Evolutionary conservation across 225 moss, liverwort and hornwort genomes (phyloP).

Genomic region (Sphagnum tenellum): DNA sequence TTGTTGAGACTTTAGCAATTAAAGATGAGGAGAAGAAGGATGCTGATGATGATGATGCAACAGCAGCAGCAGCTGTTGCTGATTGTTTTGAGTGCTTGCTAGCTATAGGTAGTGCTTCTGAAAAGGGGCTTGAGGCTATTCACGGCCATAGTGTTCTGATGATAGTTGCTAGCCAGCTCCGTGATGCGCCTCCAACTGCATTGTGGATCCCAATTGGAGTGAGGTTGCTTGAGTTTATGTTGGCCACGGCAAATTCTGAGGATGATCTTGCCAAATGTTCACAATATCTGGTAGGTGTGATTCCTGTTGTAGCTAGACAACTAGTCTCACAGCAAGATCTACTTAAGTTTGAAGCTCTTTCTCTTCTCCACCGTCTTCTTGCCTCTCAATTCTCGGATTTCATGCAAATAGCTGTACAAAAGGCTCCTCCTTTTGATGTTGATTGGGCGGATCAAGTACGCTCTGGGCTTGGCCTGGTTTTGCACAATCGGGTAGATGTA

Average conservation of each 20-base stretch:
- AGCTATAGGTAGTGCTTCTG: constrained; percentile 65
- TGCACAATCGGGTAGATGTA: constrained; percentile 73
- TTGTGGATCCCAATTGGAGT: constrained; percentile 71
- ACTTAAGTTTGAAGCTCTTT: constrained; percentile 86
- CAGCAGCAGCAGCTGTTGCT: constrained; percentile 45
- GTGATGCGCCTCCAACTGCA: constrained; percentile 50
- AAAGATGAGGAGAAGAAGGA: constrained; percentile 31
- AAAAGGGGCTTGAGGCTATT: constrained; percentile 48
- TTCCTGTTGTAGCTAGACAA: constrained; percentile 66
- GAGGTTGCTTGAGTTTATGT: constrained; percentile 57
- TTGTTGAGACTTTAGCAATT: constrained; percentile 76
- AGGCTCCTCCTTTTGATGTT: constrained; percentile 13
- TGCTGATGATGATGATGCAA: constrained; percentile 58
- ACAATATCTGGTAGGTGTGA: constrained; percentile 45
- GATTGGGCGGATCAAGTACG: constrained; percentile 67
- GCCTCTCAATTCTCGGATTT: constrained; percentile 66
- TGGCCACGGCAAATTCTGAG: constrained; percentile 36
- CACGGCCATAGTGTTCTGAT: constrained; percentile 29
- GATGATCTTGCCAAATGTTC: constrained; percentile 52
- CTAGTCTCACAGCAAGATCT: constrained; percentile 61
- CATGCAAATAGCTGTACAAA: constrained; percentile 42
- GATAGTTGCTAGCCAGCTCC: constrained; percentile 41
- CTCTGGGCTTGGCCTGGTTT: constrained; percentile 84
- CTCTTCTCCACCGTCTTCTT: constrained; percentile 73
- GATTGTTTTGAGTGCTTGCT: constrained; percentile 89